Evolutionary conservation across 139 green algal species (phyloP).

Genomic region (Spirogloea muscicola): DNA sequence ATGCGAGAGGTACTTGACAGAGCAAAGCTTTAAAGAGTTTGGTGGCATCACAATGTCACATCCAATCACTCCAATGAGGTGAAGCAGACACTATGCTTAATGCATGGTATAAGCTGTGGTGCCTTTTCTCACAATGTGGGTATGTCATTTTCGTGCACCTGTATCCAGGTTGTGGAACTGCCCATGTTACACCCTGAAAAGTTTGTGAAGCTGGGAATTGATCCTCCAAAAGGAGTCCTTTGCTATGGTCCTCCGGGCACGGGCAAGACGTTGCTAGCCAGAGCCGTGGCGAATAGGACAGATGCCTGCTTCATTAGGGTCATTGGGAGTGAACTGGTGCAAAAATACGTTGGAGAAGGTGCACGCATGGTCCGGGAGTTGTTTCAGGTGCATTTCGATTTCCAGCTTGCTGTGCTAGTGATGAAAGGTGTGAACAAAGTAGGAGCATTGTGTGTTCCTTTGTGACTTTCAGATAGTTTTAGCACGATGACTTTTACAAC

Average conservation of each 20-base stretch:
- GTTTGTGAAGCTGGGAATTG: slow-evolving; percentile 95
- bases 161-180: slow-evolving; percentile 92
- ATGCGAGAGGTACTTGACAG: slow-evolving; percentile 73
- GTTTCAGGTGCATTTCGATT: slow-evolving; percentile 82
- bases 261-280: slow-evolving; percentile 93
- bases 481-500: not conserved
- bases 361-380: slow-evolving; percentile 95
- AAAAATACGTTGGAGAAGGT: slow-evolving; percentile 98
- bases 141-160: too few relatives aligned
- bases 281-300: slow-evolving; percentile 95
- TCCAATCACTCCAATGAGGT: too few relatives aligned
- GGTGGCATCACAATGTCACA: too few relatives aligned
- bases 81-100: too few relatives aligned
- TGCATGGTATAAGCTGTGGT: too few relatives aligned
- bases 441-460: not conserved
- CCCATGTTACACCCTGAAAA: slow-evolving; percentile 97
- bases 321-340: slow-evolving; percentile 96
- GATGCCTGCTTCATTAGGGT: slow-evolving; percentile 99
- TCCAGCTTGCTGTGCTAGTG: slow-evolving; percentile 62
- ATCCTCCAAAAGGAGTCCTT: slow-evolving; percentile 97
- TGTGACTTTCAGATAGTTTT: not conserved
- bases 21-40: too few relatives aligned
- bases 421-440: too few relatives aligned
- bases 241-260: slow-evolving; percentile 90
- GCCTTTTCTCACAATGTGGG: too few relatives aligned